phyloP scores from a whole-genome alignment of 495 filamentous ascomycete species.

The Penicillium odoratum region DNA sequence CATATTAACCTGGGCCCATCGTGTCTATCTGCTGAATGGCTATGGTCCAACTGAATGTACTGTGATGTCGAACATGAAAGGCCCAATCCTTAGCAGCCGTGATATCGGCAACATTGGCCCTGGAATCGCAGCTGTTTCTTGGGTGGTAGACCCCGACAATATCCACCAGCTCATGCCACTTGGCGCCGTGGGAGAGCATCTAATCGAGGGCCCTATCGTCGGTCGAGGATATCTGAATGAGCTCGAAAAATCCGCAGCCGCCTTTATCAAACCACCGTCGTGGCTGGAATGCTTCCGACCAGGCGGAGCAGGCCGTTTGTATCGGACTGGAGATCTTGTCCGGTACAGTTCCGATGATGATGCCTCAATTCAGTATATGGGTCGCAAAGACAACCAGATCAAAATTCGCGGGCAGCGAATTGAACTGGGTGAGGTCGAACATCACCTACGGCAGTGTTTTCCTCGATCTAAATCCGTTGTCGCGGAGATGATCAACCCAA shows the following conservation, averaged over 20 bases:
- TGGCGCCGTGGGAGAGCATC: constrained; percentile 48
- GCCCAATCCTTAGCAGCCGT: constrained; percentile 7
- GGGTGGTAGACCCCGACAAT: constrained; percentile 23
- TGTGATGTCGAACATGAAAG: constrained; percentile 18
- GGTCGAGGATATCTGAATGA: constrained; percentile 37
- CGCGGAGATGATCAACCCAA: too few relatives aligned
- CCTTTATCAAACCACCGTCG: constrained; percentile 24
- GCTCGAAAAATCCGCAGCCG: constrained; percentile 23
- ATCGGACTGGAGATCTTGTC: constrained; percentile 41
- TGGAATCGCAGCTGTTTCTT: constrained; percentile 18
- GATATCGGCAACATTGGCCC: constrained; percentile 29
- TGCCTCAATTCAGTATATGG: constrained; percentile 40
- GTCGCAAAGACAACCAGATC: constrained; percentile 47
- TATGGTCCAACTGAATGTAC: constrained; percentile 32
- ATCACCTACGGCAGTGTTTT: constrained; percentile 1
- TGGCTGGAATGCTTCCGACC: too few relatives aligned
- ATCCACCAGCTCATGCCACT: constrained; percentile 37
- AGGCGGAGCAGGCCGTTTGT: constrained; percentile 22
- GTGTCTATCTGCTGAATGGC: constrained; percentile 20
- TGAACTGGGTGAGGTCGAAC: constrained; percentile 46
- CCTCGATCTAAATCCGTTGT: neutral
- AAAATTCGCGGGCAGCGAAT: constrained; percentile 46
- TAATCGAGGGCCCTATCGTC: constrained; percentile 46
- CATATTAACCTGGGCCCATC: constrained; percentile 20
- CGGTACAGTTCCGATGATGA: constrained; percentile 32